Conservation (phyloP, 306 rosid species). For the Erythrophleum fordii region DNA sequence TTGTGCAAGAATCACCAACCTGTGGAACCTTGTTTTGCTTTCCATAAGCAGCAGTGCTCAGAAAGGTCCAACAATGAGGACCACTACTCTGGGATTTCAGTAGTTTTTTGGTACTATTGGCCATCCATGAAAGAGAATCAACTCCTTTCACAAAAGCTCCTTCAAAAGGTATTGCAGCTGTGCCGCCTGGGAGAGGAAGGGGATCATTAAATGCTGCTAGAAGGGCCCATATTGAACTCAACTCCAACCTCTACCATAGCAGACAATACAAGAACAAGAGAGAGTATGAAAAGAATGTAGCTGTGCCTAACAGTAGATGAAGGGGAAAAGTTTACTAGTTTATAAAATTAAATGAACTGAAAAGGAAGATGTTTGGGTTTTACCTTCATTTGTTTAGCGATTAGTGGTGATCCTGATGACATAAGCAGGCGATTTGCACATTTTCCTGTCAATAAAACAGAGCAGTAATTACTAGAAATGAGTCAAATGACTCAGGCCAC, state of each 20-base stretch:
- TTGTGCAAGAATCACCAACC: slow-evolving; percentile 46
- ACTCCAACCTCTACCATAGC: slow-evolving; percentile 73
- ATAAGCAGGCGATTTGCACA: slow-evolving; percentile 95
- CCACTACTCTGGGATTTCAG: slow-evolving; percentile 53
- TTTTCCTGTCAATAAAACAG: slow-evolving; percentile 63
- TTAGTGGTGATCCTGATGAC: slow-evolving; percentile 78
- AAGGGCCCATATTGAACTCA: slow-evolving; percentile 97
- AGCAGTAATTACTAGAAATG: slow-evolving; percentile 30
- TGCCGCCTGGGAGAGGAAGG: slow-evolving; percentile 58
- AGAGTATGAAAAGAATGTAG: slow-evolving; percentile 31
- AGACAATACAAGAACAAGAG: slow-evolving; percentile 37
- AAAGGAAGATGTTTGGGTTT: slow-evolving; percentile 5
- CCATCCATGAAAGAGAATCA: slow-evolving; percentile 94
- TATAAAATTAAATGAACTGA: slow-evolving; percentile 31
- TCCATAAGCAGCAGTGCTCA: slow-evolving; percentile 84
- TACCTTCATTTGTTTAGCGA: slow-evolving; percentile 95
- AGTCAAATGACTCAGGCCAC: not conserved
- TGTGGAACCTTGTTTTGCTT: slow-evolving; percentile 93
- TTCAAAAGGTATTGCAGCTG: slow-evolving; percentile 68
- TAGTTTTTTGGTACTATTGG: slow-evolving; percentile 79
- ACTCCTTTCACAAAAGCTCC: slow-evolving; percentile 95
- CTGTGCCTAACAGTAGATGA: slow-evolving; percentile 10
- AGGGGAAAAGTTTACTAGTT: not conserved
- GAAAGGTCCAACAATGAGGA: slow-evolving; percentile 92
- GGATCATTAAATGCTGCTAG: slow-evolving; percentile 93